Evolutionary conservation across 495 filamentous ascomycete species (phyloP).

Genomic region (Xylaria palmicola): DNA sequence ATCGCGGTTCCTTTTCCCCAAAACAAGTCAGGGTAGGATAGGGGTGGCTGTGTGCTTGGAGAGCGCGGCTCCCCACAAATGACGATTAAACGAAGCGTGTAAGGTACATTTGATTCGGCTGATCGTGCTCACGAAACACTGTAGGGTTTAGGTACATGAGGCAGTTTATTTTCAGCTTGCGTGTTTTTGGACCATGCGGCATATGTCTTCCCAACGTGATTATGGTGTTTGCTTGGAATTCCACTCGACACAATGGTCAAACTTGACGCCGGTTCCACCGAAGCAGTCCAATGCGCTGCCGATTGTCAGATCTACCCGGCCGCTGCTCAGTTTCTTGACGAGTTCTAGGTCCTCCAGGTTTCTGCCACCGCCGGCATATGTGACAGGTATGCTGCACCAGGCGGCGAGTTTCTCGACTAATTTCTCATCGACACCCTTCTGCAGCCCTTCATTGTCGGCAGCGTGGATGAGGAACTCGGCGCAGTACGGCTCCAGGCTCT

Average conservation of each 20-base stretch:
- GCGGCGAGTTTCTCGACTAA: slow-evolving; percentile 72
- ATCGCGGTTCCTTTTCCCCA: slow-evolving; percentile 5
- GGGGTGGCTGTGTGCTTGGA: slow-evolving; percentile 6
- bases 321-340: slow-evolving; percentile 72
- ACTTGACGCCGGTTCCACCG: slow-evolving; percentile 79
- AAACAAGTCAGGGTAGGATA: slow-evolving; percentile 20
- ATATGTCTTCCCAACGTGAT: not conserved
- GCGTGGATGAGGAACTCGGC: slow-evolving; percentile 96
- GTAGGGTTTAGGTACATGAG: slow-evolving; percentile 6
- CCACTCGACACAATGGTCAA: slow-evolving; percentile 87
- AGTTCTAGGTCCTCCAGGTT: slow-evolving; percentile 73
- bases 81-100: slow-evolving; percentile 27
- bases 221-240: slow-evolving; percentile 51
- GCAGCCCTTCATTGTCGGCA: slow-evolving; percentile 96
- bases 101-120: slow-evolving; percentile 23
- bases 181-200: not conserved
- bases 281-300: slow-evolving; percentile 96
- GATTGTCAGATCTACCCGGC: slow-evolving; percentile 90
- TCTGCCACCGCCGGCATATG: slow-evolving; percentile 92
- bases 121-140: slow-evolving; percentile 13
- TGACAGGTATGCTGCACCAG: slow-evolving; percentile 90
- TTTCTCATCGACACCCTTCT: slow-evolving; percentile 83
- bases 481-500: slow-evolving; percentile 79
- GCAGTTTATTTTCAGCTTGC: not conserved
- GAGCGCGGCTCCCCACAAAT: slow-evolving; percentile 16